These are phyloP conservation scores for Ampelocalamus luodianensis DNA, from an alignment of 176 grass and related monocot genomes.

Conservation along the genomic window DNA sequence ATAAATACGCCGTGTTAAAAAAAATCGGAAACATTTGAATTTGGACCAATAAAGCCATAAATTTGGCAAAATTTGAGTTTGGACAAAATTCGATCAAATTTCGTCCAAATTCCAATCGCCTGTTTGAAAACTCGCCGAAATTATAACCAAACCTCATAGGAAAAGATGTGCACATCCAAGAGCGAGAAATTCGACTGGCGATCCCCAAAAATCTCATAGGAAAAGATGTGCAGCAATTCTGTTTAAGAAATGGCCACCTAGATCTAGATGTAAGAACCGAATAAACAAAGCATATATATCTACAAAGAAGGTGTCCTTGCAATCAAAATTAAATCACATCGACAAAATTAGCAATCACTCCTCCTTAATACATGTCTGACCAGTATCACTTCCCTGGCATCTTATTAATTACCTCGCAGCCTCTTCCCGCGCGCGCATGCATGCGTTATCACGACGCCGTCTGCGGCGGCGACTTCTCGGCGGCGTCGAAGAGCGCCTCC, in stretches of 20 bases:
- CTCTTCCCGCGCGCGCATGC: not conserved
- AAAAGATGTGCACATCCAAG: too few species aligned
- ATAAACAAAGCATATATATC: not conserved
- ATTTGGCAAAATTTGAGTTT: too few species aligned
- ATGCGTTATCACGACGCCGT: not conserved
- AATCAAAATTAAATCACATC: not conserved
- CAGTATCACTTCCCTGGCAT: not conserved
- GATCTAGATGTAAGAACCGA: not conserved
- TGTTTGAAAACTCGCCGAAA: too few species aligned
- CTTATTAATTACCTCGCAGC: not conserved
- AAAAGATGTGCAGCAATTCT: not conserved
- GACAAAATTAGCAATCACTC: not conserved
- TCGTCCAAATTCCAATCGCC: too few species aligned
- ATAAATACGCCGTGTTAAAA: too few species aligned
- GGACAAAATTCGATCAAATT: too few species aligned
- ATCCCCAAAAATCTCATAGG: not conserved
- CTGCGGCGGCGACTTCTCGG: not conserved
- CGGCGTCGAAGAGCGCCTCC: constrained; percentile 59
- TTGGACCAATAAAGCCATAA: too few species aligned
- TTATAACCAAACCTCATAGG: too few species aligned
- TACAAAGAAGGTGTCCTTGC: not conserved
- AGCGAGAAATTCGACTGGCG: too few species aligned
- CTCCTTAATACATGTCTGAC: not conserved
- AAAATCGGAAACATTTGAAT: too few species aligned
- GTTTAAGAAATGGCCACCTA: not conserved